Evolutionary conservation across 768 basidiomycete species (phyloP).

Genomic region (Lactarius sanguifluus): DNA sequence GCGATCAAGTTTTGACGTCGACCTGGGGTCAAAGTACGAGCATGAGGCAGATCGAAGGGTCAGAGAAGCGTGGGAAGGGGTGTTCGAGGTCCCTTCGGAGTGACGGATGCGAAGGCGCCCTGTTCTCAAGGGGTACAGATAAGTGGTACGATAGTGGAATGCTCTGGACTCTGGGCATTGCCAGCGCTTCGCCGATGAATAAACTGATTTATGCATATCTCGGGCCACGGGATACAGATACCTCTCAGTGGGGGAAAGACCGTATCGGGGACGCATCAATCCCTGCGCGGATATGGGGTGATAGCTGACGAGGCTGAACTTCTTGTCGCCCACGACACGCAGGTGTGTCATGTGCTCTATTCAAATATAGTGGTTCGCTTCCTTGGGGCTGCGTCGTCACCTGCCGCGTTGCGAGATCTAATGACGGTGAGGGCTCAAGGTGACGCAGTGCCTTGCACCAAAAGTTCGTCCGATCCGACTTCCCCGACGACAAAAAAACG

Average conservation of each 20-base stretch:
- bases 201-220: constrained; percentile 12
- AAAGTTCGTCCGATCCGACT: neutral
- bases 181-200: constrained; percentile 24
- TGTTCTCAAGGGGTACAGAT: constrained; percentile 22
- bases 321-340: constrained; percentile 7
- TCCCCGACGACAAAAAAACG: neutral
- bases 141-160: constrained; percentile 20
- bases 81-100: constrained; percentile 25
- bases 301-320: constrained; percentile 11
- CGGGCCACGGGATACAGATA: constrained; percentile 4
- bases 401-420: neutral
- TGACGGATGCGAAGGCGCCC: constrained; percentile 20
- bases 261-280: constrained; percentile 20
- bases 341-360: constrained; percentile 10
- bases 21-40: constrained; percentile 4
- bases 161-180: constrained; percentile 25
- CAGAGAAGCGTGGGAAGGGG: constrained; percentile 2
- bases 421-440: constrained; percentile 5
- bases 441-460: constrained; percentile 15
- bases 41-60: constrained; percentile 9
- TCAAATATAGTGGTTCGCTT: constrained; percentile 12
- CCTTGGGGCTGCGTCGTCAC: constrained; percentile 23
- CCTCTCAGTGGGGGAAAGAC: constrained; percentile 14
- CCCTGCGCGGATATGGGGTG: constrained; percentile 12
- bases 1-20: neutral